Evolutionary conservation across 345 rosid genomes (phyloP).

Genomic region (Cardamine resedifolia): DNA sequence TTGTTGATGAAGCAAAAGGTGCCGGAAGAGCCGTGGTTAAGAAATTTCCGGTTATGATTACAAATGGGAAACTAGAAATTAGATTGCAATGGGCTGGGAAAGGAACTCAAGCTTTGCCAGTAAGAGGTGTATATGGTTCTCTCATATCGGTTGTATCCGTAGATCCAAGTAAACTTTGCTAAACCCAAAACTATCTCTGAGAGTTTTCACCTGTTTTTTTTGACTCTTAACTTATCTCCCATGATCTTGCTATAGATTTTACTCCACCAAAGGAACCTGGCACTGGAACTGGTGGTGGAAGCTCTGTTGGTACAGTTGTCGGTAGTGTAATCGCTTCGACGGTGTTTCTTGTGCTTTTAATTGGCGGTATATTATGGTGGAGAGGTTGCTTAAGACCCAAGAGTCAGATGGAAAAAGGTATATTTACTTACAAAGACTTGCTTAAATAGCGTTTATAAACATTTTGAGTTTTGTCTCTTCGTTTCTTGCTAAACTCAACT

Average conservation of each 20-base stretch:
- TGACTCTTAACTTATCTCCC: neutral
- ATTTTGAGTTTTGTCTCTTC: neutral
- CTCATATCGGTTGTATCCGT: constrained; percentile 62
- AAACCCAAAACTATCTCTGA: neutral
- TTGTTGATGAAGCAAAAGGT: constrained; percentile 53
- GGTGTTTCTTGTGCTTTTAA: constrained; percentile 34
- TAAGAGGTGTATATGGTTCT: constrained; percentile 52
- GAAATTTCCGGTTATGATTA: constrained; percentile 31
- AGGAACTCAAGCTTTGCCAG: constrained; percentile 55
- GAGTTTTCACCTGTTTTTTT: neutral
- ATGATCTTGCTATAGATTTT: constrained; percentile 36
- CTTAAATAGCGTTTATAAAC: neutral
- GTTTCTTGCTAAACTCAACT: constrained; percentile 14
- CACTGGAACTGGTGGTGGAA: constrained; percentile 23
- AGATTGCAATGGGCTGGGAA: constrained; percentile 65
- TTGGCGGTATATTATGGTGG: constrained; percentile 53
- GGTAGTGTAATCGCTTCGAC: constrained; percentile 40
- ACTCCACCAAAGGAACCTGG: constrained; percentile 31
- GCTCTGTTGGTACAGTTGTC: constrained; percentile 31
- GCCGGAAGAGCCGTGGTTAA: constrained; percentile 40
- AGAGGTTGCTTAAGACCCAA: constrained; percentile 44
- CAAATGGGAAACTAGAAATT: constrained; percentile 46
- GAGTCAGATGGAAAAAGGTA: constrained; percentile 44
- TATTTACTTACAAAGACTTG: neutral
- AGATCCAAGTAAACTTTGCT: constrained; percentile 38